phyloP scores from a whole-genome alignment of 306 rosid species.

The Trifolium subterraneum region DNA sequence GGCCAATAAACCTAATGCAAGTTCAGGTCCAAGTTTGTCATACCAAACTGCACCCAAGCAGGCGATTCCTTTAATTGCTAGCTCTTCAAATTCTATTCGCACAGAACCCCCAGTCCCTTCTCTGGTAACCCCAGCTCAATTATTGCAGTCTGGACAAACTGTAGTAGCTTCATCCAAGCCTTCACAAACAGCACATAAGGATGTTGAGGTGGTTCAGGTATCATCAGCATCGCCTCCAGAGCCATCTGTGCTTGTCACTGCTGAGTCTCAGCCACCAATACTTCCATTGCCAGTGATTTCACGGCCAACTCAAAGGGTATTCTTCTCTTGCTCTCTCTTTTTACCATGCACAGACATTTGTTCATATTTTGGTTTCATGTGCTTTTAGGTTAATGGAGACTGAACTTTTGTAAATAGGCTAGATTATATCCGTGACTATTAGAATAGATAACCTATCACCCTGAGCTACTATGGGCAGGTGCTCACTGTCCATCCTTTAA shows the following conservation, averaged over 20 bases:
- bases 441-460: not conserved
- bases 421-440: conserved; percentile 14
- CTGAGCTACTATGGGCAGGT: not conserved
- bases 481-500: not conserved
- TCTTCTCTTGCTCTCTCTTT: conserved; percentile 16
- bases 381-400: not conserved
- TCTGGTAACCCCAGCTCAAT: conserved; percentile 83
- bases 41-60: conserved; percentile 61
- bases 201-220: conserved; percentile 79
- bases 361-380: conserved; percentile 20
- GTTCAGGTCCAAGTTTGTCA: conserved; percentile 57
- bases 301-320: conserved; percentile 60
- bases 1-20: conserved; percentile 56
- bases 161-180: conserved; percentile 58
- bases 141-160: conserved; percentile 69
- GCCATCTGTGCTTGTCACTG: conserved; percentile 50
- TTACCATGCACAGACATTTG: not conserved
- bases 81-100: conserved; percentile 55
- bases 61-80: conserved; percentile 54
- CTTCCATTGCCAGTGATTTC: conserved; percentile 72
- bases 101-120: conserved; percentile 61
- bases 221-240: conserved; percentile 64
- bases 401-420: conserved; percentile 7
- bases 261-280: conserved; percentile 80
- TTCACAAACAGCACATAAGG: conserved; percentile 70